Evolutionary conservation across 176 grass and related monocot species (phyloP), one percentile per base, ranked within the genome.

Genomic region (Urochloa ruziziensis): DNA sequence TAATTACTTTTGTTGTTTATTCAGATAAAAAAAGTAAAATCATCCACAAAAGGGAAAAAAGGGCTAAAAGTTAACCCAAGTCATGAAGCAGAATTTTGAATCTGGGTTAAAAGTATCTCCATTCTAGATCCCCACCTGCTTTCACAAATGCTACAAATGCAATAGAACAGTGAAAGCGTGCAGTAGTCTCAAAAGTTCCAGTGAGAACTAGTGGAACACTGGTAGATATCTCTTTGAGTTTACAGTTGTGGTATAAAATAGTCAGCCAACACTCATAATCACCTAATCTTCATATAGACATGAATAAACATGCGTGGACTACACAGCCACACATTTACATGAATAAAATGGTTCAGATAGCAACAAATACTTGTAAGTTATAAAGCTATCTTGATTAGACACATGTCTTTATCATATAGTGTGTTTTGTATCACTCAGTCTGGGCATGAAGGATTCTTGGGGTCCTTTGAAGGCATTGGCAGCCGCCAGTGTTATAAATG

Each of bases 381-480:
- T 78, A 59, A 60, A 58, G n/a, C 48, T 85, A 51, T 74, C 3
- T 66, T 80, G 34, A 72, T 29, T 72, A 48, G 47, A 86, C 76
- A 17, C 73, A 73, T 86, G 24, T 83, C 78, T 75, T 75, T 84
- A 42, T 84, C 54, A 71, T 86, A 52, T 47, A 67, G n/a, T 44
- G 48, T 86, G 9, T 80, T 71, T 76, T 29, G 39, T 71, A 27
- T 81, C 30, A 77, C 77, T 78, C 96, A 98, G 96, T 93, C 88
- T 98, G 83, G 96, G 93, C 42, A 98, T 95, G 93, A 98, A 98
- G 86, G 93, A 98, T 86, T 87, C 96, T 71, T 98, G 93, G 96
- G 96, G 96, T 78, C 96, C 96, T 86, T 86, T 98, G 86, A 98
- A 91, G 85, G 96, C 87, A 47, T 90, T 98, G 78, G 65, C 87